Base-by-base conservation (phyloP, 192 early-diverging fungal genomes). In the Backusella liffmaniae region DNA sequence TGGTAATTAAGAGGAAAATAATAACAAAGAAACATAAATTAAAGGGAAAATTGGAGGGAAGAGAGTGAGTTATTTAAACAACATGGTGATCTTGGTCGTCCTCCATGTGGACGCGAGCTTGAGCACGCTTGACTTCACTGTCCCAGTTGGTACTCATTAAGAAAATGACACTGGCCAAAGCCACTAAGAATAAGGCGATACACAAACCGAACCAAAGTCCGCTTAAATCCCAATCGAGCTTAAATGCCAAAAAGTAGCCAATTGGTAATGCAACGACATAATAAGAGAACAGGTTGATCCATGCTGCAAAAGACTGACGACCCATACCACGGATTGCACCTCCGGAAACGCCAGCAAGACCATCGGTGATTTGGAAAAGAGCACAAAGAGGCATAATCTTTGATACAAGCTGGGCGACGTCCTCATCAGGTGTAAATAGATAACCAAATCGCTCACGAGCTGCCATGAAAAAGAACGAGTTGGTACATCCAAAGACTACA, bases 251-350 rank as follows among this genome's bases (percentile, higher is more conserved):
- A 30, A 85, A 35, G 12, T 89, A 77, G 8, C 89, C 90, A 12
- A 90, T n/a, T 5, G 93, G 94, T 59, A 94, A 73, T 6, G 88
- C 92, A 13, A 93, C 71, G 15, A 89, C 65, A 78, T 95, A 95
- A 75, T 94, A 94, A 18, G 83, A 79, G 42, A 87, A 73, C 71
- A 92, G 62, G 75, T 90, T 89, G 67, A 92, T 62, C 30, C 78
- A 75, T 15, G 89, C 89, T 6, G 83, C 94, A 70, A 91, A 72
- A 13, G 93, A 86, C 70, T 93, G 94, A 6, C 89, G 82, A 23
- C 94, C 95, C n/a, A 90, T 88, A 36, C 95, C 95, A 42, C 94
- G 86, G 18, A 96, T 77, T 3, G 91, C 86, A 37, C 91, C 94
- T 15, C 90, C 90, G 6, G 88, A 84, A 30, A 92, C 87, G 56